Conservation (phyloP, 345 rosid species). For the Alliaria petiolata region DNA sequence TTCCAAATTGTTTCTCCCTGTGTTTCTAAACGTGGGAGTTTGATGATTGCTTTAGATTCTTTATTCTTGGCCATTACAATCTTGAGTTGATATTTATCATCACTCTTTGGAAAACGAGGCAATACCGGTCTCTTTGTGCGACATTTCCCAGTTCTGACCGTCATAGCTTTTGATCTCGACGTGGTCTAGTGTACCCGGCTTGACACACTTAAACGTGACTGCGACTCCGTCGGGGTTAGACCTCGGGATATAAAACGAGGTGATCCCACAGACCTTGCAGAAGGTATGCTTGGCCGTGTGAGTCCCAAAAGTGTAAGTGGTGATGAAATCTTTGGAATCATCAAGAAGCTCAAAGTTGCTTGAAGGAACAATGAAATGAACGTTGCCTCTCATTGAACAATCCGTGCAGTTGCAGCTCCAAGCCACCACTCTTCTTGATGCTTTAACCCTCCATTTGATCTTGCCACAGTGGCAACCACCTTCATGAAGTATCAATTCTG, state of each 20-base stretch:
- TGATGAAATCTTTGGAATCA: conserved; percentile 56
- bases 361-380: conserved; percentile 59
- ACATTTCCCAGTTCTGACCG: conserved; percentile 70
- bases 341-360: conserved; percentile 55
- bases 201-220: conserved; percentile 56
- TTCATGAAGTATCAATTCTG: conserved; percentile 37
- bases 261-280: conserved; percentile 82
- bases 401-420: conserved; percentile 78
- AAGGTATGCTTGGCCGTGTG: conserved; percentile 79
- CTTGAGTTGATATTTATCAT: neutral
- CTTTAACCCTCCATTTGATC: conserved; percentile 67
- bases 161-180: conserved; percentile 59
- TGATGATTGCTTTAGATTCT: neutral
- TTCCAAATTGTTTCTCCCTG: conserved; percentile 14
- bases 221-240: conserved; percentile 80
- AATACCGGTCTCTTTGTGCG: conserved; percentile 36
- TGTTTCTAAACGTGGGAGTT: conserved; percentile 19
- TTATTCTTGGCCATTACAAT: neutral
- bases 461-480: conserved; percentile 84
- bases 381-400: conserved; percentile 79
- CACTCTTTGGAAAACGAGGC: conserved; percentile 44
- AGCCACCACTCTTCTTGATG: conserved; percentile 48
- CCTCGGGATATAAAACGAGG: conserved; percentile 66
- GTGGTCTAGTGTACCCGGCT: conserved; percentile 57
- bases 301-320: conserved; percentile 75